Evolutionary conservation across 768 basidiomycete genomes (phyloP), one percentile per base, ranked within the genome.

Genomic region (Suillus subaureus): DNA sequence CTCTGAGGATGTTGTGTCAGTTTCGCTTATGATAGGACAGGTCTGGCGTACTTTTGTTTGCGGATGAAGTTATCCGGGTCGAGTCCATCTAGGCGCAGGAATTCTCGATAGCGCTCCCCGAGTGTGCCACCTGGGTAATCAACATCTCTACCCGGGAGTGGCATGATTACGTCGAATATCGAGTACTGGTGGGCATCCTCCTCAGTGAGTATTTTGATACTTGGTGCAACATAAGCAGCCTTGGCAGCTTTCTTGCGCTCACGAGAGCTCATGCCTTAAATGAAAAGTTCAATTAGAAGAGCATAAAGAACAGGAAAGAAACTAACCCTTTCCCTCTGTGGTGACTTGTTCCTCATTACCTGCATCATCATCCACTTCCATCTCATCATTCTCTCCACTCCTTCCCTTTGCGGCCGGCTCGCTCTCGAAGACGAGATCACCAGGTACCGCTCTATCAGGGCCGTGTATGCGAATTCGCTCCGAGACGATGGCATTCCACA

Each of bases 401-500:
- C n/a, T 21, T 67, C 61, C 12, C 66, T 67, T 52, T 55, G 56
- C 69, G 7, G 68, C 47, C 1, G 65, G 69, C 28, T 74, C 75
- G 28, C 74, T 77, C 57, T 92, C 93, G 68, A 89, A 91, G 18
- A 99, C 93, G n/a, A 99, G 83, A 74, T 99, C 97, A 1, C 97
- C 97, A 7, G 87, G 87, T 54, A 96, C 83, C 2, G 94, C 89
- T 66, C 85, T 83, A 61, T 90, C 85, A 61, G 84, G 79, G 37
- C 96, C 95, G 71, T 89, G 89, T 57, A 83, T 82, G 66, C 87
- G 88, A 72, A 99, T 89, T 15, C 97, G 91, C 77, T 98, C 95
- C 4, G 96, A 98, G 47, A 96, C 94, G 64, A 98, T 90, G 56
- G 94, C 89, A 78, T 99, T 99, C 97, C 97, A 99, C 40, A 99